Evolutionary conservation across 768 basidiomycete species (phyloP).

Genomic region (Collybia sp.): DNA sequence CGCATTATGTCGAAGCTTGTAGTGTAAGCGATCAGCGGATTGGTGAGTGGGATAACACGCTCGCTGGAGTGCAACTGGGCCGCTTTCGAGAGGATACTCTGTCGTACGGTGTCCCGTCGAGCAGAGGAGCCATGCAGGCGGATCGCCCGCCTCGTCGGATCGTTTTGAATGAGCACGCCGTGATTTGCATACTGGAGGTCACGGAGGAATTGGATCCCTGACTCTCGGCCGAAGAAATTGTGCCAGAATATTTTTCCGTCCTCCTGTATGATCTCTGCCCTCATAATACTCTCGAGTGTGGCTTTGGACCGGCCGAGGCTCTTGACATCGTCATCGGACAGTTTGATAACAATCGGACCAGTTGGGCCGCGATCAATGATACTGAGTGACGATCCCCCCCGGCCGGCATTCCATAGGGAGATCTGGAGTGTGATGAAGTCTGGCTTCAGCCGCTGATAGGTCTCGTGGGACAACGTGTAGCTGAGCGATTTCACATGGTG

Average conservation of each 20-base stretch:
- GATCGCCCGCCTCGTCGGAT: constrained; percentile 36
- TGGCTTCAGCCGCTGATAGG: constrained; percentile 32
- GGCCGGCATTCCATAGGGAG: constrained; percentile 19
- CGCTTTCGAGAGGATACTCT: constrained; percentile 43
- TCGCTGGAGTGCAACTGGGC: constrained; percentile 35
- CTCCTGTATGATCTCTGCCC: constrained; percentile 52
- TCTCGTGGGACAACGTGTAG: constrained; percentile 32
- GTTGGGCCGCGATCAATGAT: constrained; percentile 12
- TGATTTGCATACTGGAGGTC: constrained; percentile 32
- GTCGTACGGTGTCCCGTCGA: constrained; percentile 33
- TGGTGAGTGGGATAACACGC: constrained; percentile 41
- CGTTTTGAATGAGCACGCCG: constrained; percentile 38
- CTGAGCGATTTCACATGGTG: constrained; percentile 49
- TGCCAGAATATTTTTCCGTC: constrained; percentile 62
- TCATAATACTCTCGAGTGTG: constrained; percentile 56
- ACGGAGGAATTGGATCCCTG: constrained; percentile 41
- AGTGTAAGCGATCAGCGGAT: constrained; percentile 40
- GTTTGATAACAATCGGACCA: constrained; percentile 29
- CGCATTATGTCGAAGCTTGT: constrained; percentile 37
- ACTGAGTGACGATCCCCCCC: constrained; percentile 21
- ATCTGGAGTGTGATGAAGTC: constrained; percentile 44
- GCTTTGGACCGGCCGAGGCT: constrained; percentile 52
- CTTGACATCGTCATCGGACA: constrained; percentile 46
- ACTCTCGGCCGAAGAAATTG: constrained; percentile 42
- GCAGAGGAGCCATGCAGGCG: constrained; percentile 48